A percentile compares a stretch with the other conserved stretches of the same genome.
These are phyloP conservation scores for Zygoascus meyerae DNA, from an alignment of 1,139 yeast species.

Conservation along the genomic window DNA sequence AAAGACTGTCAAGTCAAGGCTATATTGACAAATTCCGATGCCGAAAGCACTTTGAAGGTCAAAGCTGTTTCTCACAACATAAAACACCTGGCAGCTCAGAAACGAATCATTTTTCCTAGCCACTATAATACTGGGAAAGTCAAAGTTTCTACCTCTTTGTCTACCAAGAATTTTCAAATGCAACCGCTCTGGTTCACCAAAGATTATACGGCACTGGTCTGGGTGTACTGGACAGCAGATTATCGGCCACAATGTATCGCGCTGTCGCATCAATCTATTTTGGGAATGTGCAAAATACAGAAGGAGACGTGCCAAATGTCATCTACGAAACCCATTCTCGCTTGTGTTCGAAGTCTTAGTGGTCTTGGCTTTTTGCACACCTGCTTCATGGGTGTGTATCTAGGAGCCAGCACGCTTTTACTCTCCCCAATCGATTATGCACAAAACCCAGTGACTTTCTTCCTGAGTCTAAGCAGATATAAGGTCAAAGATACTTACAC, in stretches of 20 bases:
- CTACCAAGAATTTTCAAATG: conserved; percentile 34
- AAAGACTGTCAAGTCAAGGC: conserved; percentile 67
- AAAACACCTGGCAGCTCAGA: conserved; percentile 47
- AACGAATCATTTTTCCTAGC: conserved; percentile 44
- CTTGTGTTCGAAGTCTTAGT: conserved; percentile 77
- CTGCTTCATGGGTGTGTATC: conserved; percentile 71
- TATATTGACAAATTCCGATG: conserved; percentile 72
- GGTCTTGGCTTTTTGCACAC: conserved; percentile 89
- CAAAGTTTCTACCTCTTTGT: conserved; percentile 48
- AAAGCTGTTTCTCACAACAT: conserved; percentile 61
- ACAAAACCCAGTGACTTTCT: conserved; percentile 67
- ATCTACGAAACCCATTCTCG: conserved; percentile 66
- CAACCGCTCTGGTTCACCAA: conserved; percentile 28
- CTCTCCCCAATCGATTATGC: conserved; percentile 77
- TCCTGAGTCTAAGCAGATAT: conserved; percentile 64
- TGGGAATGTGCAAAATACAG: conserved; percentile 79
- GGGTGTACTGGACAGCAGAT: conserved; percentile 70
- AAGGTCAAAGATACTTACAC: conserved; percentile 84
- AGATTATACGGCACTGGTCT: conserved; percentile 45
- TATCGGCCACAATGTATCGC: conserved; percentile 62
- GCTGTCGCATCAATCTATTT: conserved; percentile 56
- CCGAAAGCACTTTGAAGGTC: conserved; percentile 58
- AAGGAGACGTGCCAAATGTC: conserved; percentile 88
- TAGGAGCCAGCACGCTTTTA: conserved; percentile 80
- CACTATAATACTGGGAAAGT: conserved; percentile 65